Base-by-base conservation (phyloP, 306 rosid genomes). In the Cajanus cajan region DNA sequence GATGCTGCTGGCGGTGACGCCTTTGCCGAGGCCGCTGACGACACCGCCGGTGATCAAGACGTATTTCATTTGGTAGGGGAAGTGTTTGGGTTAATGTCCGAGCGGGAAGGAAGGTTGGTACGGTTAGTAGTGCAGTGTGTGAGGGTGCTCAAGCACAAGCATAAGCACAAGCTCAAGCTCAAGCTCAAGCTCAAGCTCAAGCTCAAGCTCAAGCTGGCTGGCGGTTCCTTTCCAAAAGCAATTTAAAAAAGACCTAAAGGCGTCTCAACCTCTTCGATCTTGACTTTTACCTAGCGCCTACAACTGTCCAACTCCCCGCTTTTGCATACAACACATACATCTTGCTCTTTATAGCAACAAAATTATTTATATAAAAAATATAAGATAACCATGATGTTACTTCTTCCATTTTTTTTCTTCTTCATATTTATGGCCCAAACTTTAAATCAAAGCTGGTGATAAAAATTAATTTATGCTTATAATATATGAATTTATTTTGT, bases 21-120 rank as follows among this genome's bases (percentile, higher is more conserved):
- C 99, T 78, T 96, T 96, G 76, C 99, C 99, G n/a, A 96, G 94
- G 59, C 99, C 99, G 71, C 99, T 93, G 1, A 96, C 99, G 2
- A 96, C 99, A 10, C 99, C 99, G 0, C 99, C 99, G 41, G 91
- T 86, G 64, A 93, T 89, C 79, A 96, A 18, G 4, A 96, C 99
- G 88, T 93, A 96, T 88, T 93, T 96, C 99, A 95, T 73, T 25
- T n/a, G 21, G 89, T 4, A 65, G 71, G 37, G 15, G 2, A 85
- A 75, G 7, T 77, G 91, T 87, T 85, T 71, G 92, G 31, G 86
- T 67, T 55, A 74, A 84, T 84, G 73, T 74, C 87, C 24, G 84
- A 85, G 89, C 89, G 87, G 86, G 86, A 85, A 86, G 77, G 68
- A 31, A 36, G 51, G 52, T 40, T 66, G 51, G 5, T 22, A 18